Evolutionary conservation across 306 rosid species (phyloP).

Genomic region (Vigna unguiculata): DNA sequence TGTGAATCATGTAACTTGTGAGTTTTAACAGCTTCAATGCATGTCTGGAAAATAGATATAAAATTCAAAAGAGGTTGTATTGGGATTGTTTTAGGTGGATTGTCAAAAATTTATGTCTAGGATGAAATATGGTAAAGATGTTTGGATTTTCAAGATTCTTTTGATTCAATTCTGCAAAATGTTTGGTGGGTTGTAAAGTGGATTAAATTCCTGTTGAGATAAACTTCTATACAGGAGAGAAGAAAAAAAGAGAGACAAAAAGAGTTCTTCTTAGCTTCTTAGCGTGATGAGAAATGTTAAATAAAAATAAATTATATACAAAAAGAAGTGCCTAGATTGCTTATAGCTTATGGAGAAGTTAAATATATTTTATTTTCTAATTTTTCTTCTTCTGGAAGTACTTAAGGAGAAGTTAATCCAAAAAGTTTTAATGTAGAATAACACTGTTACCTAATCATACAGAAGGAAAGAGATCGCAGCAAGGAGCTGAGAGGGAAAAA

Average conservation of each 20-base stretch:
- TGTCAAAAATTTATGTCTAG: background rate
- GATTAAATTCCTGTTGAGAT: background rate
- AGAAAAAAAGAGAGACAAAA: no score
- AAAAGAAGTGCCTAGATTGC: no score
- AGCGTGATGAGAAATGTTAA: no score
- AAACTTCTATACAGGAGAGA: no score
- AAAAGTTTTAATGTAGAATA: background rate
- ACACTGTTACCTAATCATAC: slow-evolving; percentile 7
- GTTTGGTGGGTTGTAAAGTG: background rate
- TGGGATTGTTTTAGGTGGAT: background rate
- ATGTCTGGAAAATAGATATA: no score
- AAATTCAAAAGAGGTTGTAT: no score
- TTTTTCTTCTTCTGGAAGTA: background rate
- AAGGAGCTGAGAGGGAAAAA: slow-evolving; percentile 67
- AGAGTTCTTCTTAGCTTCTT: no score
- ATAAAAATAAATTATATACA: no score
- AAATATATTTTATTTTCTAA: background rate
- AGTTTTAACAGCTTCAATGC: background rate
- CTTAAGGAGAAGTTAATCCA: background rate
- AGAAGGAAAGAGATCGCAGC: slow-evolving; percentile 69
- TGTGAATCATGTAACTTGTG: background rate
- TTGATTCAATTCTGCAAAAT: slow-evolving; percentile 21
- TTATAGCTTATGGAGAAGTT: no score
- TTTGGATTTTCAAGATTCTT: slow-evolving; percentile 9
- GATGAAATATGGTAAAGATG: slow-evolving; percentile 19